Conservation (phyloP, 1,139 yeast species). For the Blastobotrys niveus region DNA sequence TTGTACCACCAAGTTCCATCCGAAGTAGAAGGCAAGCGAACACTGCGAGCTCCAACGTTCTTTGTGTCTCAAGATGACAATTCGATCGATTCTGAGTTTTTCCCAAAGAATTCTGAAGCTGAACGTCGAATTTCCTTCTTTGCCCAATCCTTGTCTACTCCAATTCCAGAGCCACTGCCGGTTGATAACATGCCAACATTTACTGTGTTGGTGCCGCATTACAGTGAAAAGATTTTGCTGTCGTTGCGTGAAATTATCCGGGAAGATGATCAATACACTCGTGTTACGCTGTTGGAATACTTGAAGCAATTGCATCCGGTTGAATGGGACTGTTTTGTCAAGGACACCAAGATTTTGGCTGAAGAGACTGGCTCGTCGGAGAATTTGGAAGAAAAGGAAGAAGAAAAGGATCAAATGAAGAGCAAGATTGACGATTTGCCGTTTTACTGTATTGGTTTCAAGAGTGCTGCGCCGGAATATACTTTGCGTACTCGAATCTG, state of each 20-base stretch:
- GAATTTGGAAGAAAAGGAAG: conserved; percentile 48
- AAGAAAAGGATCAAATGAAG: conserved; percentile 57
- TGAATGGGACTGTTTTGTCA: conserved; percentile 99
- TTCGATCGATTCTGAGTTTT: conserved; percentile 88
- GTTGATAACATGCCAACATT: conserved; percentile 99
- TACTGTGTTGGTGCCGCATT: conserved; percentile 96
- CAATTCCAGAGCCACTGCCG: conserved; percentile 96
- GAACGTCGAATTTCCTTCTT: conserved; percentile 99
- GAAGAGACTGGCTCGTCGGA: conserved; percentile 54
- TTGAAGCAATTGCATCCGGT: conserved; percentile 97
- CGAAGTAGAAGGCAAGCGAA: conserved; percentile 88
- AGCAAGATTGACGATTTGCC: conserved; percentile 95
- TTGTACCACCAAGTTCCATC: conserved; percentile 97
- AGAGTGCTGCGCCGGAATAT: conserved; percentile 98
- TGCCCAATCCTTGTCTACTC: conserved; percentile 97
- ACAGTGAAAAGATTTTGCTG: conserved; percentile 90
- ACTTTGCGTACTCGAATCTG: conserved; percentile 97
- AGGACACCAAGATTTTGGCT: conserved; percentile 96
- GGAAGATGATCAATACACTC: conserved; percentile 97
- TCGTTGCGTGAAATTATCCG: conserved; percentile 96
- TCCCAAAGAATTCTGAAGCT: conserved; percentile 95
- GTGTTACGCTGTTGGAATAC: conserved; percentile 93
- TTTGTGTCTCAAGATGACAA: conserved; percentile 97
- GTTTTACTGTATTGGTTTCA: conserved; percentile 98
- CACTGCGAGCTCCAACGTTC: conserved; percentile 97